phyloP scores from a whole-genome alignment of 2,329 filamentous ascomycete genomes.

The Phialemoniopsis sp. region DNA sequence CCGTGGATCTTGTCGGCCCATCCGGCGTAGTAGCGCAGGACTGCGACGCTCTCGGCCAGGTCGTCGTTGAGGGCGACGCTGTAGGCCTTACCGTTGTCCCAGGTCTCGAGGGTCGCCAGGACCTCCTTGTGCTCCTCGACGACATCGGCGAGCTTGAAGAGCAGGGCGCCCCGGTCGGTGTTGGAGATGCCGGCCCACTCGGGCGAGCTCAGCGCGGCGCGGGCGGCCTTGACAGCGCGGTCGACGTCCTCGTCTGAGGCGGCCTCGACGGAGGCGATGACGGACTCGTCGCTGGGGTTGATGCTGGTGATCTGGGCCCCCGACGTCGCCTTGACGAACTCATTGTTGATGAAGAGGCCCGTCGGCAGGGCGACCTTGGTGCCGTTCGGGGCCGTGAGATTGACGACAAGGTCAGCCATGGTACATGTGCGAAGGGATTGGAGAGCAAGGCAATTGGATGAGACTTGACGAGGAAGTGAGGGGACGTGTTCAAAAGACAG shows the following conservation, averaged over 20 bases:
- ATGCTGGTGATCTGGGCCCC: conserved; percentile 3
- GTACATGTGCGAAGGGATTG: too few relatives aligned
- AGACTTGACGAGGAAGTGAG: too few relatives aligned
- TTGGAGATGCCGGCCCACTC: conserved; percentile 9
- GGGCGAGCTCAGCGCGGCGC: conserved; percentile 5
- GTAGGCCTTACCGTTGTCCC: conserved; percentile 81
- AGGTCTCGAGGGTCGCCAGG: conserved; percentile 58
- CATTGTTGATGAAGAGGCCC: conserved; percentile 9
- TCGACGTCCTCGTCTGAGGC: conserved; percentile 8
- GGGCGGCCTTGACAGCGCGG: conserved; percentile 11
- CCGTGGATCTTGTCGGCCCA: conserved; percentile 70
- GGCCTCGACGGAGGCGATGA: conserved; percentile 5
- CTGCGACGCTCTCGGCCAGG: conserved; percentile 37
- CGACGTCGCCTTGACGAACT: conserved; percentile 5
- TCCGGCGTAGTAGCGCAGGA: conserved; percentile 69
- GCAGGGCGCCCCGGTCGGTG: conserved; percentile 26
- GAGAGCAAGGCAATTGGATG: too few relatives aligned
- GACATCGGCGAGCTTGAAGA: conserved; percentile 39
- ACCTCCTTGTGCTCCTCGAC: conserved; percentile 28
- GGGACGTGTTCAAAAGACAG: too few relatives aligned
- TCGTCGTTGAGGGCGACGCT: conserved; percentile 63
- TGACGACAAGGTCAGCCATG: background rate
- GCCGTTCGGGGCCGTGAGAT: conserved; percentile 5
- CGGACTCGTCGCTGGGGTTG: conserved; percentile 3
- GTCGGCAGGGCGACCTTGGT: conserved; percentile 4